A percentile compares a stretch with the other conserved stretches of the same genome.
phyloP scores from a whole-genome alignment of 1,284 basidiomycete genomes.

The Cryptococcus sp. region DNA sequence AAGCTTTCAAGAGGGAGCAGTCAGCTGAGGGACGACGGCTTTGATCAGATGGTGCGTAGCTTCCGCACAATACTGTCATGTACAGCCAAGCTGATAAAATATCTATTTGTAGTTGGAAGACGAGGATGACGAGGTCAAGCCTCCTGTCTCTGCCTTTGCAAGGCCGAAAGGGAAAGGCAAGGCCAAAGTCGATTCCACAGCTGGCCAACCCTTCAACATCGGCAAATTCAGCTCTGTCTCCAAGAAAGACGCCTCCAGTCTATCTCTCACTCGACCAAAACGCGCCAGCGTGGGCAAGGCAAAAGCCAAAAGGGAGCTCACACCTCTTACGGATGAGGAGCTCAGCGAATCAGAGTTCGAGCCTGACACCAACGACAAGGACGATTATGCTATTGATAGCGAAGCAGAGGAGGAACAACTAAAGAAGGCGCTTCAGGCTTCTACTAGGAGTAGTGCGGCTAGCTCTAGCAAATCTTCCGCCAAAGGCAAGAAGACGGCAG shows the following conservation, averaged over 20 bases:
- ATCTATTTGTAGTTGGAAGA: background rate
- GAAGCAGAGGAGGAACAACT: constrained; percentile 35
- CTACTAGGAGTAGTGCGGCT: constrained; percentile 3
- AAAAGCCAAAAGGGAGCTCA: constrained; percentile 16
- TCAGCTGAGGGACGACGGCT: constrained; percentile 1
- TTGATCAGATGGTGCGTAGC: constrained; percentile 1
- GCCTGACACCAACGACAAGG: constrained; percentile 8
- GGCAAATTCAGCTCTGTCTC: constrained; percentile 26
- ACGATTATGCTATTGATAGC: constrained; percentile 30
- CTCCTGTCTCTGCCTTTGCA: background rate
- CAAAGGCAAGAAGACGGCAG: constrained; percentile 6
- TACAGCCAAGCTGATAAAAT: background rate
- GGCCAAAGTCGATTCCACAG: constrained; percentile 2
- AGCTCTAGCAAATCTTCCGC: background rate
- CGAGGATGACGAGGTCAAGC: background rate
- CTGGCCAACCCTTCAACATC: constrained; percentile 35
- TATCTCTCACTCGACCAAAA: constrained; percentile 13
- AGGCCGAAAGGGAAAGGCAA: constrained; percentile 13
- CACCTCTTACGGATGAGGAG: constrained; percentile 14
- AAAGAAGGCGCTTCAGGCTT: constrained; percentile 22
- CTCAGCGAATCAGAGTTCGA: constrained; percentile 11
- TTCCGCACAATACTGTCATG: background rate
- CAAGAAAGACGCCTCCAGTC: constrained; percentile 19
- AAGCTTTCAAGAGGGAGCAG: constrained; percentile 8
- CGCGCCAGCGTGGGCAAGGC: constrained; percentile 8